Percentiles rank a stretch among this genome's conserved stretches.
Evolutionary conservation across 352 stramenopile species (phyloP).

Genomic region (Aphanomyces invadans): DNA sequence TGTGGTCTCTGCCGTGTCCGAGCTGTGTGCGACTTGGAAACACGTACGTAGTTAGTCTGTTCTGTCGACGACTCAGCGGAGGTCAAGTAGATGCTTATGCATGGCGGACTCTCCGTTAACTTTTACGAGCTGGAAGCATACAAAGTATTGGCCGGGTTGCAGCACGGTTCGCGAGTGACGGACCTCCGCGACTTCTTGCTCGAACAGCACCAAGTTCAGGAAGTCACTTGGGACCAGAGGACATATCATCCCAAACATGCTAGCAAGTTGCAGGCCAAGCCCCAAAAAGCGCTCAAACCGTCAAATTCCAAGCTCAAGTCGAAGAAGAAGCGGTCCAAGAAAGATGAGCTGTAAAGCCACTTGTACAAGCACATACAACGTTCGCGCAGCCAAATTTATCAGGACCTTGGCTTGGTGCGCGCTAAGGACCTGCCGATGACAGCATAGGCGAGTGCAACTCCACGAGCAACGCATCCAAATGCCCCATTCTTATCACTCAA

Average conservation of each 20-base stretch:
- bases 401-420: too few species aligned
- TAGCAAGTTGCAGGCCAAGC: too few species aligned
- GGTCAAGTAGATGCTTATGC: constrained; percentile 15
- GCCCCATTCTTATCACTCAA: too few species aligned
- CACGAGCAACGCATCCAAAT: too few species aligned
- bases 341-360: not conserved
- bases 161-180: constrained; percentile 16
- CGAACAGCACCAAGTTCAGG: constrained; percentile 12
- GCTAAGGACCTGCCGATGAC: too few species aligned
- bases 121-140: constrained; percentile 23
- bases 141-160: constrained; percentile 21
- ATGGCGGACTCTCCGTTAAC: constrained; percentile 16
- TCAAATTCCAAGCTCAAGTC: not conserved
- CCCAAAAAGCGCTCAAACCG: not conserved
- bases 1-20: not conserved
- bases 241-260: constrained; percentile 10
- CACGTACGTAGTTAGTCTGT: constrained; percentile 1
- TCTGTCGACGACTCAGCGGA: not conserved
- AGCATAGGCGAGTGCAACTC: too few species aligned
- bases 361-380: too few species aligned
- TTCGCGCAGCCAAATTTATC: too few species aligned
- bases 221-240: constrained; percentile 17
- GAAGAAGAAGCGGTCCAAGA: not conserved
- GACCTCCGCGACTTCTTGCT: constrained; percentile 17
- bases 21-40: constrained; percentile 24